Evolutionary conservation across 2,329 filamentous ascomycete genomes (phyloP).

Genomic region (Penicillium sp.): DNA sequence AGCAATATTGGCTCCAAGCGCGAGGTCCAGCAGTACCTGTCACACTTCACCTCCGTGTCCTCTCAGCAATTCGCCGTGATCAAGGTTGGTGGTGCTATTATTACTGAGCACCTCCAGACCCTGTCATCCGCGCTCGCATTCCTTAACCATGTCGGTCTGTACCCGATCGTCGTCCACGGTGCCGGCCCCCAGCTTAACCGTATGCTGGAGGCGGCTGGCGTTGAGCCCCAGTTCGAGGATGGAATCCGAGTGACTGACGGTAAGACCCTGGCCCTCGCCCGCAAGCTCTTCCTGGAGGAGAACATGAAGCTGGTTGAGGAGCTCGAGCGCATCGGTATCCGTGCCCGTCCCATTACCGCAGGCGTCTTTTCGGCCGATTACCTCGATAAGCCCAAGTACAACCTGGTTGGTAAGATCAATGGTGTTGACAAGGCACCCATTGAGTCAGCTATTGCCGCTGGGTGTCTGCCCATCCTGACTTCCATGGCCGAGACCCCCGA

Average conservation of each 20-base stretch:
- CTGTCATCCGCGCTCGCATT: conserved; percentile 87
- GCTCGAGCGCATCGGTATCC: conserved; percentile 84
- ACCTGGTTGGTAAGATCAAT: conserved; percentile 93
- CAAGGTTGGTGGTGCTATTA: conserved; percentile 94
- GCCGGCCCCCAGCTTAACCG: conserved; percentile 93
- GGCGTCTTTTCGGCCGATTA: conserved; percentile 93
- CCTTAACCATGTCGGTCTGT: conserved; percentile 90
- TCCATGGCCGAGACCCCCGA: conserved; percentile 94
- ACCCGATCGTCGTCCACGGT: conserved; percentile 93
- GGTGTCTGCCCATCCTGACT: conserved; percentile 88
- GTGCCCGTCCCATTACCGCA: conserved; percentile 82
- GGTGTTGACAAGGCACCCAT: conserved; percentile 88
- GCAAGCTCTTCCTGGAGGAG: conserved; percentile 92
- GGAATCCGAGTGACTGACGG: conserved; percentile 94
- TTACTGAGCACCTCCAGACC: conserved; percentile 90
- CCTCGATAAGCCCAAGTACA: conserved; percentile 93
- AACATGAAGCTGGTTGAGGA: conserved; percentile 90
- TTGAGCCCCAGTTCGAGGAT: conserved; percentile 94
- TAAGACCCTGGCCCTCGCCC: conserved; percentile 86
- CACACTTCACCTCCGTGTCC: conserved; percentile 93
- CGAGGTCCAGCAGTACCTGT: conserved; percentile 95
- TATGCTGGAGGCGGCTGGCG: conserved; percentile 81
- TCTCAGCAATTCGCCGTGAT: conserved; percentile 98
- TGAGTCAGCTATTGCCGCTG: conserved; percentile 84
- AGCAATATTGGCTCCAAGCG: conserved; percentile 96